Base-by-base conservation (phyloP, 2,329 filamentous ascomycete species). In the Aphanocladium album region DNA sequence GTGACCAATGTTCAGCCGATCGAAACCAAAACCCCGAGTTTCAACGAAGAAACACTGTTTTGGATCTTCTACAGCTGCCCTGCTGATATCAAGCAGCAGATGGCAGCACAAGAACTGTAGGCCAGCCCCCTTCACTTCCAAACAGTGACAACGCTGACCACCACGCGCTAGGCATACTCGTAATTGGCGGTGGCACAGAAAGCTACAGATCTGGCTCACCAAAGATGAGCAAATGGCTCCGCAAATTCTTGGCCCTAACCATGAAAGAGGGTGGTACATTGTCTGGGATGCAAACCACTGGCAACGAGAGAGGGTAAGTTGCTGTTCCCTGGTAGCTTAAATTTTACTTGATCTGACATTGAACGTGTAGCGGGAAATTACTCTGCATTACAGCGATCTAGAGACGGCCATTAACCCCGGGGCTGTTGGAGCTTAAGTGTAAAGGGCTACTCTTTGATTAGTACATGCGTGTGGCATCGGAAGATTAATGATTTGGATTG, bases 1-100 rank as follows among this genome's bases (percentile, higher is more conserved):
- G 86, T 89, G 37, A 85, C 80, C 63, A 89, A 89, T 63, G 84
- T 87, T 27, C 84, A 86, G 64, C 79, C 83, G 2, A 81, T 89
- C 57, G 84, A 88, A 63, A 84, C 79, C 66, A 88, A 88, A 71
- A 85, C 88, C 53, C 77, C 78, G 45, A 87, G 81, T 64, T 88
- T 89, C 72, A 88, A 87, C 65, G 86, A 89, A 64, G 86, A 89
- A 72, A 87, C 86, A 0, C 73, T 89, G 52, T 84, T 89, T 71
- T 87, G 83, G 80, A 88, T 89, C 64, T 89, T 89, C 68, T 88
- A 89, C 71, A 86, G 83, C 72, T 86, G 83, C 62, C 83, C 86
- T 8, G 77, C 80, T 49, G 85, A 88, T 67, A 69, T 82, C 39
- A 84, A 86, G 70, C 86, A 89, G 69, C 81, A 85, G 52, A 75